Evolutionary conservation across 768 basidiomycete species (phyloP).

Genomic region (Psilocybe subaeruginosa): DNA sequence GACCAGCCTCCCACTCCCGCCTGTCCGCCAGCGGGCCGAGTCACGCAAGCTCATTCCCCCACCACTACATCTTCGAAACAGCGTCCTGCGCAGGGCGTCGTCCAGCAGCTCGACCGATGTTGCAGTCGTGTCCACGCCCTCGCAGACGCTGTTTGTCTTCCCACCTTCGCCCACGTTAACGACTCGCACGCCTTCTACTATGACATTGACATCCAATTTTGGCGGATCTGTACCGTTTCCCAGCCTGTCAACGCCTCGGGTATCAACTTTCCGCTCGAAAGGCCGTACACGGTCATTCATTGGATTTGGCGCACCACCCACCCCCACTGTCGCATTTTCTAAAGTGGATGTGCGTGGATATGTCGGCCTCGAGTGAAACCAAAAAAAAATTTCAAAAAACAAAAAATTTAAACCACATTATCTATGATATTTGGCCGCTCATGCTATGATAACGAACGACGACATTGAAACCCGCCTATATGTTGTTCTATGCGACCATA

Average conservation of each 20-base stretch:
- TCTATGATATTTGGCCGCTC: neutral
- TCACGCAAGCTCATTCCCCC: conserved; percentile 59
- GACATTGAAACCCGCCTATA: conserved; percentile 6
- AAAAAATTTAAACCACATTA: neutral
- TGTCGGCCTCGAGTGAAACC: conserved; percentile 53
- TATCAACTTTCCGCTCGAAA: conserved; percentile 66
- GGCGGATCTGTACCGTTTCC: conserved; percentile 55
- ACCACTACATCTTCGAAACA: conserved; percentile 54
- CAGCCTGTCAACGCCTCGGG: conserved; percentile 64
- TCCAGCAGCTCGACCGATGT: conserved; percentile 26
- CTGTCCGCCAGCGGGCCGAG: conserved; percentile 54
- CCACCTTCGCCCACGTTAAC: conserved; percentile 69
- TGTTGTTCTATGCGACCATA: conserved; percentile 12
- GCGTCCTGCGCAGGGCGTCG: conserved; percentile 35
- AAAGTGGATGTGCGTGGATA: conserved; percentile 86
- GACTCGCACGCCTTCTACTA: conserved; percentile 75
- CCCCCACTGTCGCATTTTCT: conserved; percentile 81
- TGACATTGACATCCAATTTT: conserved; percentile 75
- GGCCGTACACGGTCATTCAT: conserved; percentile 78
- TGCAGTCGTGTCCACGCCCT: conserved; percentile 48
- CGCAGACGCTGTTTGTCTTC: conserved; percentile 87
- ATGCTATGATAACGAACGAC: conserved; percentile 14
- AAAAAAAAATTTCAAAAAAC: neutral
- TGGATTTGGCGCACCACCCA: conserved; percentile 64
- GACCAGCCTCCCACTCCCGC: conserved; percentile 31